These are phyloP conservation scores for Komagataella kurtzmanii DNA, from an alignment of 805 yeast genomes.

Conservation along the genomic window DNA sequence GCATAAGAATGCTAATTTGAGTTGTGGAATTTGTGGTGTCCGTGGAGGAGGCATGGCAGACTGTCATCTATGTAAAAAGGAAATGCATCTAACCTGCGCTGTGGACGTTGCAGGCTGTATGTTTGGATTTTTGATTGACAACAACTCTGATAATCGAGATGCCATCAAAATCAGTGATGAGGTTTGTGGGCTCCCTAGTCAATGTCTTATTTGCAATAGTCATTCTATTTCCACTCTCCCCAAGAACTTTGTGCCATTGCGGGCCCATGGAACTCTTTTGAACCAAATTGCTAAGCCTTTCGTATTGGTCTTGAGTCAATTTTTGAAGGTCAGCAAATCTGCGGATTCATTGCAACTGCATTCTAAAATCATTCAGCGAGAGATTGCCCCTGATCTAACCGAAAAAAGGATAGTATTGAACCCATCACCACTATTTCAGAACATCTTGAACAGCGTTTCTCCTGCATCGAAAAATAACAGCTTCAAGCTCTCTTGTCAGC, in stretches of 20 bases:
- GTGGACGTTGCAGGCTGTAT: constrained; percentile 28
- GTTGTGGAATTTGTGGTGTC: constrained; percentile 32
- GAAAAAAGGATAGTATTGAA: not conserved
- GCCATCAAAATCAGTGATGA: constrained; percentile 10
- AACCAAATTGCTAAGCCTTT: not conserved
- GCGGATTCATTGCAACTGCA: not conserved
- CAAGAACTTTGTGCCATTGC: constrained; percentile 13
- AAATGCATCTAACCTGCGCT: constrained; percentile 46
- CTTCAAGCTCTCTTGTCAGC: not conserved
- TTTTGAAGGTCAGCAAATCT: not conserved
- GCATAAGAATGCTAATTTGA: constrained; percentile 15
- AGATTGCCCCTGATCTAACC: not conserved
- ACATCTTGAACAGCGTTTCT: not conserved
- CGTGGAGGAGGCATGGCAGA: constrained; percentile 34
- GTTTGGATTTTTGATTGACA: constrained; percentile 23
- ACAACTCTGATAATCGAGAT: constrained; percentile 11
- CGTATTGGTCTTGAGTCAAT: not conserved
- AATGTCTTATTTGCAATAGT: constrained; percentile 27
- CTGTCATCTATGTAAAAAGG: constrained; percentile 31
- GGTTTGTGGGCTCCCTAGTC: constrained; percentile 25
- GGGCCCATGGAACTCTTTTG: constrained; percentile 10
- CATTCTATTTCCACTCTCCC: constrained; percentile 16
- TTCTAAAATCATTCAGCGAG: not conserved
- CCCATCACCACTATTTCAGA: not conserved
- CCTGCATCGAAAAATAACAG: not conserved